These are phyloP conservation scores for Volvox carteri DNA, from an alignment of 163 green algal species.

Conservation along the genomic window DNA sequence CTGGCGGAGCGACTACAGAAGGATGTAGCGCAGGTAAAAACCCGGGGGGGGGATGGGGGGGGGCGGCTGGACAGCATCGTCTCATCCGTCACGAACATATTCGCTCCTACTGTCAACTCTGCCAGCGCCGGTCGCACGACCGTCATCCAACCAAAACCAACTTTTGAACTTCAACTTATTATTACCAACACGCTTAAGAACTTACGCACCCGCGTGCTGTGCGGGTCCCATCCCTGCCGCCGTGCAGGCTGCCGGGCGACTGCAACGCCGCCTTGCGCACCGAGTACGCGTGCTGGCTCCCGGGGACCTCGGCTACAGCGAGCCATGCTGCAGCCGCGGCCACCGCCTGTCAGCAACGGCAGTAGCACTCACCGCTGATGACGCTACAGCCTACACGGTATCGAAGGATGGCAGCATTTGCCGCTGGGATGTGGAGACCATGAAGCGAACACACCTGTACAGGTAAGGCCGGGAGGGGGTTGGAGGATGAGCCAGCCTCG, in stretches of 20 bases:
- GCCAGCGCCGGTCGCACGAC: no score
- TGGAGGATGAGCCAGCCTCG: background rate
- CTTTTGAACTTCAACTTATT: no score
- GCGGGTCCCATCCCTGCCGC: background rate
- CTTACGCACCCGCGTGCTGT: no score
- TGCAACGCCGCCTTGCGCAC: conserved; percentile 75
- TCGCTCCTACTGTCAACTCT: no score
- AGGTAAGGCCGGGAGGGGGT: conserved; percentile 32
- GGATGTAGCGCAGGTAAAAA: conserved; percentile 73
- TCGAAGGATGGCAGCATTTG: conserved; percentile 91
- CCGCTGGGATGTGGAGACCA: conserved; percentile 87
- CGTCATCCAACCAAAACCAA: no score
- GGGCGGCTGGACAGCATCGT: no score
- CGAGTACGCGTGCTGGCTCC: conserved; percentile 67
- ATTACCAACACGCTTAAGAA: no score
- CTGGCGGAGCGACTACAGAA: conserved; percentile 69
- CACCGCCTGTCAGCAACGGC: conserved; percentile 80
- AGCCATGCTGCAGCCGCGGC: conserved; percentile 8
- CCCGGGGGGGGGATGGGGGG: background rate
- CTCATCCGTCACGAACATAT: no score
- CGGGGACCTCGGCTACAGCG: background rate
- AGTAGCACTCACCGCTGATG: conserved; percentile 85
- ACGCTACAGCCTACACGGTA: conserved; percentile 81
- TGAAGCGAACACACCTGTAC: conserved; percentile 64
- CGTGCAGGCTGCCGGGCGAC: conserved; percentile 69